Percentiles rank a stretch among this genome's conserved stretches.
Conservation (phyloP, 129 eudicot species). For the Silybum marianum region DNA sequence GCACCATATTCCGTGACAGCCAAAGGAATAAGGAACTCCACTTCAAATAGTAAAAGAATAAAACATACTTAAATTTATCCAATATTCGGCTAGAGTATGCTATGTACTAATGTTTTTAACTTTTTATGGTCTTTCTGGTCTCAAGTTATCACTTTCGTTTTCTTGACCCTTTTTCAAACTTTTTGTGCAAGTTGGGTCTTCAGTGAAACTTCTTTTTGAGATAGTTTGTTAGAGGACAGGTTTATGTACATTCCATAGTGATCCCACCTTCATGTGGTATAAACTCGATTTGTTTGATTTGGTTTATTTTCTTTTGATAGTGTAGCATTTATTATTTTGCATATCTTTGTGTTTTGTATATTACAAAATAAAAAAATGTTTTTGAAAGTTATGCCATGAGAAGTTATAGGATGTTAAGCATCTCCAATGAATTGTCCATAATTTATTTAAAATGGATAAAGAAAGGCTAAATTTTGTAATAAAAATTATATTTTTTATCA, state of each 20-base stretch:
- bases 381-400: constrained; percentile 4
- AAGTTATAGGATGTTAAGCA: not conserved
- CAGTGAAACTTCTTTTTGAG: not conserved
- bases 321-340: constrained; percentile 1
- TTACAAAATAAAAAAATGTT: not conserved
- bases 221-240: not conserved
- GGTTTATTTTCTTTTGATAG: not conserved
- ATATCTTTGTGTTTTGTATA: no score
- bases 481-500: no score
- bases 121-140: not conserved
- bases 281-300: not conserved
- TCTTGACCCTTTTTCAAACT: not conserved
- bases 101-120: not conserved
- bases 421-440: not conserved
- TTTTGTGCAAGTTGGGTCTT: not conserved
- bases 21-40: constrained; percentile 64
- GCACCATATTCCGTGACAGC: constrained; percentile 72
- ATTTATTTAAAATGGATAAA: no score
- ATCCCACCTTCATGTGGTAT: no score
- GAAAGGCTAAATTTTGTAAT: no score
- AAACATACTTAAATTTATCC: constrained; percentile 41
- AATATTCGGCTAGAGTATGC: not conserved
- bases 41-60: constrained; percentile 60
- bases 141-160: not conserved
- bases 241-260: no score